phyloP scores from a whole-genome alignment of 768 basidiomycete genomes.

The Xerocomus spinulosus region DNA sequence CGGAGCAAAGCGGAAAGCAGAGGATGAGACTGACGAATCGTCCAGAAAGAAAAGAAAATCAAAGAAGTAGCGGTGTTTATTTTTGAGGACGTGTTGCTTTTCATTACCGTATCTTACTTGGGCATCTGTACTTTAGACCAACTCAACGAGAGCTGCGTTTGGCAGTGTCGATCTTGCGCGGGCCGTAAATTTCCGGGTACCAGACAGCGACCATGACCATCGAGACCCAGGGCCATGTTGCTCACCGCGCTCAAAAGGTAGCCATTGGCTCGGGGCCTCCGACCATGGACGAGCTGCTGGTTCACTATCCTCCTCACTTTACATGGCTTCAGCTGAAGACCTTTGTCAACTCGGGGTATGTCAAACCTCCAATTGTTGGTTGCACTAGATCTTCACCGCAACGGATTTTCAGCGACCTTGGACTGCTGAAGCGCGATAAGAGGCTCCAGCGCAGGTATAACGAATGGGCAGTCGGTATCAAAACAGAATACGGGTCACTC shows the following conservation, averaged over 20 bases:
- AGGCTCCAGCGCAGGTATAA: conserved; percentile 65
- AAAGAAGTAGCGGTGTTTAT: conserved; percentile 23
- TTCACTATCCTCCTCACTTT: conserved; percentile 69
- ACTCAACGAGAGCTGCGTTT: too few species aligned
- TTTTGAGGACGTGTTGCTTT: background rate
- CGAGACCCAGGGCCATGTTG: conserved; percentile 1
- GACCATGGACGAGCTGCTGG: conserved; percentile 59
- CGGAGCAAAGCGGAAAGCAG: conserved; percentile 25
- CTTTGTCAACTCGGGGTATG: conserved; percentile 75
- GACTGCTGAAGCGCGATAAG: conserved; percentile 70
- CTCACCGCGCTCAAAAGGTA: conserved; percentile 20
- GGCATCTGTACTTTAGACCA: conserved; percentile 13
- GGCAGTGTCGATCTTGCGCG: too few species aligned
- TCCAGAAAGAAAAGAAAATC: conserved; percentile 40
- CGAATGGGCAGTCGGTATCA: conserved; percentile 52
- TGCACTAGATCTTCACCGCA: background rate
- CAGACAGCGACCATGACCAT: conserved; percentile 14
- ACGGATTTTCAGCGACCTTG: conserved; percentile 58
- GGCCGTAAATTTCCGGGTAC: too few species aligned
- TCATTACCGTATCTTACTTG: conserved; percentile 2
- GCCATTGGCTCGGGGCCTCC: conserved; percentile 57
- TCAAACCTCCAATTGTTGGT: background rate
- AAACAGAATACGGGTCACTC: conserved; percentile 56
- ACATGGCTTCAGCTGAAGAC: conserved; percentile 73
- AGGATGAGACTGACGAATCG: conserved; percentile 31